Conservation (phyloP, 1,284 basidiomycete genomes). For the Cryptococcus wingfieldii region DNA sequence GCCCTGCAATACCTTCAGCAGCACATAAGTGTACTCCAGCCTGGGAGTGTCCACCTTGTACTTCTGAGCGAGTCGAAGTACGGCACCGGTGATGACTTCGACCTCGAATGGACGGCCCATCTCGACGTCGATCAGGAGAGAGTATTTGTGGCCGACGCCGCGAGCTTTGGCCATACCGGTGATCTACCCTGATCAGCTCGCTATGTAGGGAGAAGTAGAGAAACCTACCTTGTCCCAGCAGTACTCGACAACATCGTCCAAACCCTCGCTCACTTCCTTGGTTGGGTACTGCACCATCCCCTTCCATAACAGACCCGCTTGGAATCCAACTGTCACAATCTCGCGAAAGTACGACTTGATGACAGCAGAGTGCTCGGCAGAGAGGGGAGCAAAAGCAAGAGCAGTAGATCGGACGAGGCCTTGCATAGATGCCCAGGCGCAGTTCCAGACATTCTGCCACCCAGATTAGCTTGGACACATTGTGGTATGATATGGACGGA, state of each 20-base stretch:
- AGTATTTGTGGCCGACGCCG: conserved; percentile 39
- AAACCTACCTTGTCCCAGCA: conserved; percentile 26
- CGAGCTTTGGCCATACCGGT: conserved; percentile 4
- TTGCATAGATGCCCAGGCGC: conserved; percentile 37
- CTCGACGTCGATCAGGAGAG: conserved; percentile 42
- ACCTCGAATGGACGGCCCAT: conserved; percentile 46
- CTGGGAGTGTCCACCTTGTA: conserved; percentile 26
- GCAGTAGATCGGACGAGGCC: conserved; percentile 36
- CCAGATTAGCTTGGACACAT: neutral
- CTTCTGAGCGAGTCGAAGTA: conserved; percentile 35
- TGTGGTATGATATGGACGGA: conserved; percentile 5
- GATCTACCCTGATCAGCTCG: conserved; percentile 3
- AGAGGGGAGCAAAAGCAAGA: conserved; percentile 23
- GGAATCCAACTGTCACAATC: conserved; percentile 35
- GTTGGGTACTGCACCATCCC: conserved; percentile 32
- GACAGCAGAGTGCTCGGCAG: conserved; percentile 18
- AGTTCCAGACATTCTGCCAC: conserved; percentile 44
- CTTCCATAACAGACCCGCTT: conserved; percentile 34
- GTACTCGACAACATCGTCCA: conserved; percentile 18
- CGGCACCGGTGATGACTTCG: conserved; percentile 42
- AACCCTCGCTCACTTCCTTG: conserved; percentile 15
- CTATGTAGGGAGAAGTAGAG: neutral
- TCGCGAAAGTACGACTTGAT: conserved; percentile 39
- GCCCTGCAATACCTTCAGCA: conserved; percentile 39
- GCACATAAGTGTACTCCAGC: conserved; percentile 33